A percentile compares a stretch with the other conserved stretches of the same genome.
phyloP scores from a whole-genome alignment of 148 eudicot species.

The Amaranthus palmeri region DNA sequence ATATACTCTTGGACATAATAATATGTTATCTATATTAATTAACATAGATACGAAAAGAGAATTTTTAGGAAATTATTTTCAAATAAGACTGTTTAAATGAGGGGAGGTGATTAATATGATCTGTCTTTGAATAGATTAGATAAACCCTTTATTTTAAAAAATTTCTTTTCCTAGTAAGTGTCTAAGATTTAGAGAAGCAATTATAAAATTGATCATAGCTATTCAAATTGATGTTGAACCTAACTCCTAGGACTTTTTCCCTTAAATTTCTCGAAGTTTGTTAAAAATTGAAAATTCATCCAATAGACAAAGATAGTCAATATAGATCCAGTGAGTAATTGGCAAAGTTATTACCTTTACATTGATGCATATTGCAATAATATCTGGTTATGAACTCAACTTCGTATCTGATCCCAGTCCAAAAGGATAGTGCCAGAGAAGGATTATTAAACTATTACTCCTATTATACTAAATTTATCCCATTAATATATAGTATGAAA shows the following conservation, averaged over 20 bases:
- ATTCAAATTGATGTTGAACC: constrained; percentile 21
- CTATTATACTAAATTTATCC: no score
- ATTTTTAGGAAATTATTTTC: background rate
- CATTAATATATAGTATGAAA: no score
- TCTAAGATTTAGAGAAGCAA: background rate
- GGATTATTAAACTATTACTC: constrained; percentile 6
- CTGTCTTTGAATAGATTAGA: no score
- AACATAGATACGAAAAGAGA: background rate
- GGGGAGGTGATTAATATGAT: background rate
- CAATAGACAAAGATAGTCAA: background rate
- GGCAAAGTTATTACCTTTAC: background rate
- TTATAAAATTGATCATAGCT: background rate
- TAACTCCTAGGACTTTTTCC: constrained; percentile 8
- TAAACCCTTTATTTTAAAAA: background rate
- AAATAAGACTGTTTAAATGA: background rate
- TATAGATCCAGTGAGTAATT: background rate
- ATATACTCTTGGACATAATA: no score
- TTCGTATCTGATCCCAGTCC: background rate
- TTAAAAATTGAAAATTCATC: background rate
- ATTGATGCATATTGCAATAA: constrained; percentile 2
- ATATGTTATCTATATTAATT: background rate
- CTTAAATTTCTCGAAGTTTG: background rate
- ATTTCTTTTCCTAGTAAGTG: background rate
- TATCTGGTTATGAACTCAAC: background rate
- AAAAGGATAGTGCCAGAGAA: constrained; percentile 14